Conservation (phyloP, 208 protist genomes). For the Acanthamoeba culbertsoni region DNA sequence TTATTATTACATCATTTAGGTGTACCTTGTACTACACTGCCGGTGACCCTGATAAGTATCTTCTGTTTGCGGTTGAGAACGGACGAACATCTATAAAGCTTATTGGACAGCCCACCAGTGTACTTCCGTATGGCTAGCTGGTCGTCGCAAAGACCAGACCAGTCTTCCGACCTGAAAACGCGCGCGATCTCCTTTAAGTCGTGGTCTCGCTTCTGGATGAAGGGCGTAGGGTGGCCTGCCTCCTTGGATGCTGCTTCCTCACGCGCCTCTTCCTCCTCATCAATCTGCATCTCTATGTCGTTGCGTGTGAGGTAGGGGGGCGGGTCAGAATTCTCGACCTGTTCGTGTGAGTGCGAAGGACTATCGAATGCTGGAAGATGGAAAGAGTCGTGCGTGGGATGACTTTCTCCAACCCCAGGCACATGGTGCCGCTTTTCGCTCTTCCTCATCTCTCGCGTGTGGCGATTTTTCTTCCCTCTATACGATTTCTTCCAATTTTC, state of each 20-base stretch:
- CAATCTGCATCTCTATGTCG: background rate
- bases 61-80: background rate
- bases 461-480: background rate
- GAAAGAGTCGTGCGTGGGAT: background rate
- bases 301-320: background rate
- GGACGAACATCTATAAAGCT: background rate
- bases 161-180: background rate
- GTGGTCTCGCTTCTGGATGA: background rate
- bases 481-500: background rate
- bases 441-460: too few species aligned
- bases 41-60: conserved; percentile 18
- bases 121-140: background rate
- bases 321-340: background rate
- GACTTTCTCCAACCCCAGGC: background rate
- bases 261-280: background rate
- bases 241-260: background rate
- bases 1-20: background rate
- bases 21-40: background rate
- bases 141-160: background rate
- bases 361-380: background rate
- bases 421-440: background rate
- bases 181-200: background rate
- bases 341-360: background rate
- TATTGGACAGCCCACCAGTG: background rate
- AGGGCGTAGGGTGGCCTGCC: background rate